phyloP scores from a whole-genome alignment of 1,139 yeast genomes.

The Candida buenavistaensis region DNA sequence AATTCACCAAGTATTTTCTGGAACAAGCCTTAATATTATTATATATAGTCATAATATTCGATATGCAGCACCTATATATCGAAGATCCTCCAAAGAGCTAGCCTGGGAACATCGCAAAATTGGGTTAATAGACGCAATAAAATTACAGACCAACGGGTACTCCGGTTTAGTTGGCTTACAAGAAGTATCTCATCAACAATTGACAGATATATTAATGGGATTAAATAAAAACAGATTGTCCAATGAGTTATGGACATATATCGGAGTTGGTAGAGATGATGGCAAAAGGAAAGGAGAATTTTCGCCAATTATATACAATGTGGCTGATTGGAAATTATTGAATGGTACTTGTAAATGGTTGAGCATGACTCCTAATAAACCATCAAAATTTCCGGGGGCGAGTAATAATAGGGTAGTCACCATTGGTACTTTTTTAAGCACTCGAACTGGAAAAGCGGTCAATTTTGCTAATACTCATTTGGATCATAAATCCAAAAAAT shows the following conservation, averaged over 20 bases:
- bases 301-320: slow-evolving; percentile 42
- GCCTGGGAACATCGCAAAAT: slow-evolving; percentile 29
- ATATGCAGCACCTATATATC: slow-evolving; percentile 26
- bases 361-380: slow-evolving; percentile 36
- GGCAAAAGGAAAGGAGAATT: slow-evolving; percentile 44
- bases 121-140: slow-evolving; percentile 27
- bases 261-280: slow-evolving; percentile 49
- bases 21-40: slow-evolving; percentile 18
- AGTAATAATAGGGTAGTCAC: slow-evolving; percentile 42
- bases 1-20: background rate
- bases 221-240: slow-evolving; percentile 17
- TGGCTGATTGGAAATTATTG: slow-evolving; percentile 27
- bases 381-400: slow-evolving; percentile 42
- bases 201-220: slow-evolving; percentile 27
- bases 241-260: slow-evolving; percentile 31
- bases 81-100: slow-evolving; percentile 27
- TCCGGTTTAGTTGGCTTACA: slow-evolving; percentile 35
- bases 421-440: slow-evolving; percentile 30
- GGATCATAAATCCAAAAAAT: slow-evolving; percentile 43
- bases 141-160: slow-evolving; percentile 20
- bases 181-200: slow-evolving; percentile 29
- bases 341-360: slow-evolving; percentile 42
- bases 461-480: slow-evolving; percentile 45
- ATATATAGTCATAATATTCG: slow-evolving; percentile 38
- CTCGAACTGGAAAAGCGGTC: slow-evolving; percentile 21